A percentile compares a stretch with the other conserved stretches of the same genome.
Conservation (phyloP, 2,329 filamentous ascomycete genomes). For the Mycocentrospora acerina region DNA sequence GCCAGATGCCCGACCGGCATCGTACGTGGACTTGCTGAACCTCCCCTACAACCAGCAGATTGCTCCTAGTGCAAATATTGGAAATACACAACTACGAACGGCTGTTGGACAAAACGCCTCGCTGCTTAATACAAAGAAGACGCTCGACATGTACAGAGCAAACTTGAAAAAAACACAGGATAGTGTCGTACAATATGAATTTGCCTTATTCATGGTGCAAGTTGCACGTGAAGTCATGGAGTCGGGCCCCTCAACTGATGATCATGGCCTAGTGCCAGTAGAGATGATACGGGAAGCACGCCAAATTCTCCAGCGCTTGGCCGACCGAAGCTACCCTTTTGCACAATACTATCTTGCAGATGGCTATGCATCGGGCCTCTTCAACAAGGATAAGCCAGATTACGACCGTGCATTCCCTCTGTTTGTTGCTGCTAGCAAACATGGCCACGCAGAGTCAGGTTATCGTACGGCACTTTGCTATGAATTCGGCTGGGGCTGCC, state of each 20-base stretch:
- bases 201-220: slow-evolving; percentile 91
- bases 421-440: slow-evolving; percentile 91
- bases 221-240: slow-evolving; percentile 72
- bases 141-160: slow-evolving; percentile 93
- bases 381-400: slow-evolving; percentile 92
- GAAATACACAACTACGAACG: slow-evolving; percentile 78
- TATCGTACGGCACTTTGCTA: slow-evolving; percentile 94
- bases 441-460: slow-evolving; percentile 93
- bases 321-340: slow-evolving; percentile 89
- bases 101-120: slow-evolving; percentile 88
- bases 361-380: slow-evolving; percentile 89
- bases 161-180: slow-evolving; percentile 98
- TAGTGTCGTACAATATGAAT: slow-evolving; percentile 87
- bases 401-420: slow-evolving; percentile 89
- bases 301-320: slow-evolving; percentile 80
- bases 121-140: slow-evolving; percentile 86
- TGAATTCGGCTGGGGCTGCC: slow-evolving; percentile 96
- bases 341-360: slow-evolving; percentile 97
- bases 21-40: slow-evolving; percentile 63
- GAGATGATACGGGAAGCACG: slow-evolving; percentile 84
- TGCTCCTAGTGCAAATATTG: slow-evolving; percentile 64
- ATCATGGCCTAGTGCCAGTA: slow-evolving; percentile 50
- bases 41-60: slow-evolving; percentile 78
- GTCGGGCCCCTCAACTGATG: slow-evolving; percentile 27
- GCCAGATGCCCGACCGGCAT: slow-evolving; percentile 59